Evolutionary conservation across 352 stramenopile species (phyloP).

Genomic region (Sclerospora graminicola): DNA sequence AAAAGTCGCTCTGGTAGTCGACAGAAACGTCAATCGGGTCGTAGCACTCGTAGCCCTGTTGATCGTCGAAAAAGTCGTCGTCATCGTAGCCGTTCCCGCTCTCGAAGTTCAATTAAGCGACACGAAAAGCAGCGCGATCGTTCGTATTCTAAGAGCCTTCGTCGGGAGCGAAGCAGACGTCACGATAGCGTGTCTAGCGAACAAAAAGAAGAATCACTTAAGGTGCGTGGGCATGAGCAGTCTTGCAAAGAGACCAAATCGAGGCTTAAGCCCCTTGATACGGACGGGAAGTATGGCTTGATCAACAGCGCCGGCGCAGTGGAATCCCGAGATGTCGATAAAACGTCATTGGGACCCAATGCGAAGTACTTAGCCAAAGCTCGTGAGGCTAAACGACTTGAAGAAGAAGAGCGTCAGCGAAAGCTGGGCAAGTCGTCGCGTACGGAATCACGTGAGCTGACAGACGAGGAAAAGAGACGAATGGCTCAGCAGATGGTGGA

Average conservation of each 20-base stretch:
- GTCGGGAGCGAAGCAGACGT: constrained; percentile 6
- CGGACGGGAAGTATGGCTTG: constrained; percentile 49
- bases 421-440: constrained; percentile 42
- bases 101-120: constrained; percentile 6
- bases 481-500: constrained; percentile 65
- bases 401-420: constrained; percentile 56
- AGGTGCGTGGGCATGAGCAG: not conserved
- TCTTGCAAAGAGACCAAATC: constrained; percentile 8
- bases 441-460: constrained; percentile 14
- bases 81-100: too few relatives aligned
- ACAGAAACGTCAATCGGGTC: not conserved
- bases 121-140: constrained; percentile 1
- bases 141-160: not conserved
- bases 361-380: constrained; percentile 65
- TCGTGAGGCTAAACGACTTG: constrained; percentile 48
- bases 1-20: not conserved
- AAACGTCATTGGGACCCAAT: constrained; percentile 64
- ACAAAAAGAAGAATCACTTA: not conserved
- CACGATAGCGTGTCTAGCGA: constrained; percentile 5
- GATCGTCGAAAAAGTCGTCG: constrained; percentile 5
- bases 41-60: not conserved
- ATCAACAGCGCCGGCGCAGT: constrained; percentile 44
- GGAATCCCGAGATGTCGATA: constrained; percentile 67
- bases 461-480: constrained; percentile 51
- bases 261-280: constrained; percentile 16